Evolutionary conservation across 352 stramenopile genomes (phyloP).

Genomic region (Pythium aquatile): DNA sequence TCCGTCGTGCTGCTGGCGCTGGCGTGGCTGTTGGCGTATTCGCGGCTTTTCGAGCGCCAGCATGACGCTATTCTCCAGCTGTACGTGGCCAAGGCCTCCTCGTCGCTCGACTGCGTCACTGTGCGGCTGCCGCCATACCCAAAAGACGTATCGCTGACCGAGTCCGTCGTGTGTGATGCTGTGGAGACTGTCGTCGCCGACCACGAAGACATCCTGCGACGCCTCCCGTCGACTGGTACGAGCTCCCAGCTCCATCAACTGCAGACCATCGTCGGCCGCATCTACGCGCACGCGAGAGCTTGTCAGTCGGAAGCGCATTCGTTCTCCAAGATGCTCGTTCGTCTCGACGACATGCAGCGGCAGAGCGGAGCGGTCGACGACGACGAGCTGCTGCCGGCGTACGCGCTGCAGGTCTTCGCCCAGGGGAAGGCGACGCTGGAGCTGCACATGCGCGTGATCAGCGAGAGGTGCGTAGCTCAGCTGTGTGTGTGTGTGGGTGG

Average conservation of each 20-base stretch:
- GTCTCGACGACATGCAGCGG: slow-evolving; percentile 34
- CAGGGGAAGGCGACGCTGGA: too few relatives aligned
- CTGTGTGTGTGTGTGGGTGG: too few relatives aligned
- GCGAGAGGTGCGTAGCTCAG: slow-evolving; percentile 31
- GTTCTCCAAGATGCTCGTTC: slow-evolving; percentile 40
- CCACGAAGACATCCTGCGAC: background rate
- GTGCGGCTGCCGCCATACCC: slow-evolving; percentile 33
- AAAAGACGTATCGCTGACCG: slow-evolving; percentile 36
- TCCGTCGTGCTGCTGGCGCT: slow-evolving; percentile 50
- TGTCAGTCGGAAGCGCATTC: slow-evolving; percentile 36
- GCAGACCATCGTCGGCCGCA: slow-evolving; percentile 35
- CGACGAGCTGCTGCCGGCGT: slow-evolving; percentile 37
- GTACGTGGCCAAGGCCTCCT: background rate
- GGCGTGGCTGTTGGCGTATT: slow-evolving; percentile 50
- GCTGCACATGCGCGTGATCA: too few relatives aligned
- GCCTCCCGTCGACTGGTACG: background rate
- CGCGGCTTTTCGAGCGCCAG: slow-evolving; percentile 49
- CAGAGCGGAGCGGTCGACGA: slow-evolving; percentile 20
- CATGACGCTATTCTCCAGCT: slow-evolving; percentile 44
- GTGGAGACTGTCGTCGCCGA: slow-evolving; percentile 6
- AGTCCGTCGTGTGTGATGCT: slow-evolving; percentile 10
- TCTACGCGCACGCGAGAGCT: slow-evolving; percentile 40
- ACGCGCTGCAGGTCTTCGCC: slow-evolving; percentile 34
- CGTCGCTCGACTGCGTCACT: background rate
- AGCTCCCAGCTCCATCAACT: slow-evolving; percentile 22